phyloP scores from a whole-genome alignment of 2,329 filamentous ascomycete genomes.

The Sporothrix euskadiensis region DNA sequence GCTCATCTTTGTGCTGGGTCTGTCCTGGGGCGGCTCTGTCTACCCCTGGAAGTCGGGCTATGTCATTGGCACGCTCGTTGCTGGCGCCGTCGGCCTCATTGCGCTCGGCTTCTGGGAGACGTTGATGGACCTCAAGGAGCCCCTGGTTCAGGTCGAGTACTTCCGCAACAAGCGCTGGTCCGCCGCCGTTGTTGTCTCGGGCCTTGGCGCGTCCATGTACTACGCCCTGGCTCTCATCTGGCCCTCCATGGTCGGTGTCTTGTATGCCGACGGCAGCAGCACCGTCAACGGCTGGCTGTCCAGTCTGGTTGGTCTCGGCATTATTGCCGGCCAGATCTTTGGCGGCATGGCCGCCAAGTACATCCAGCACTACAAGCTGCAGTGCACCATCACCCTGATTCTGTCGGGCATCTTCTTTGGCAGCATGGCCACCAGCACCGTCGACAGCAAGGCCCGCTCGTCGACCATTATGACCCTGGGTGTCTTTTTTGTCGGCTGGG shows the following conservation, averaged over 20 bases:
- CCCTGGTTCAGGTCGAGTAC: slow-evolving; percentile 42
- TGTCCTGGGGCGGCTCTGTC: slow-evolving; percentile 39
- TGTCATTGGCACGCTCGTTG: slow-evolving; percentile 37
- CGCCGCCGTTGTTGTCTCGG: slow-evolving; percentile 38
- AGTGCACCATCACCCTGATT: slow-evolving; percentile 37
- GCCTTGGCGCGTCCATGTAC: slow-evolving; percentile 43
- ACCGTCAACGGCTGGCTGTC: slow-evolving; percentile 36
- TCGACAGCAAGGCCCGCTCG: slow-evolving; percentile 36
- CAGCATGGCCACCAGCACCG: slow-evolving; percentile 37
- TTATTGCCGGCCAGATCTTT: slow-evolving; percentile 36
- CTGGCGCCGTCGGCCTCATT: neutral
- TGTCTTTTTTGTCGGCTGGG: slow-evolving; percentile 42
- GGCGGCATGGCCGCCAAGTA: slow-evolving; percentile 36
- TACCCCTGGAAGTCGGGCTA: slow-evolving; percentile 40
- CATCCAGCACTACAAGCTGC: slow-evolving; percentile 40
- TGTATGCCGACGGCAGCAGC: slow-evolving; percentile 37
- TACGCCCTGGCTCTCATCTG: slow-evolving; percentile 44
- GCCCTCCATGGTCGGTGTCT: slow-evolving; percentile 40
- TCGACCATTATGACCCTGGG: slow-evolving; percentile 38
- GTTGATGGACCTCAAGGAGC: slow-evolving; percentile 38
- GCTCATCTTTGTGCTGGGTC: slow-evolving; percentile 39
- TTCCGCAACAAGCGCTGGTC: slow-evolving; percentile 42
- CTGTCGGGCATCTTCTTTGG: slow-evolving; percentile 40
- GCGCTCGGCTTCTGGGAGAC: slow-evolving; percentile 8
- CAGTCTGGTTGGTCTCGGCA: slow-evolving; percentile 37